Evolutionary conservation across 768 basidiomycete genomes (phyloP), one percentile per base, ranked within the genome.

Genomic region (Calvatia gigantea): DNA sequence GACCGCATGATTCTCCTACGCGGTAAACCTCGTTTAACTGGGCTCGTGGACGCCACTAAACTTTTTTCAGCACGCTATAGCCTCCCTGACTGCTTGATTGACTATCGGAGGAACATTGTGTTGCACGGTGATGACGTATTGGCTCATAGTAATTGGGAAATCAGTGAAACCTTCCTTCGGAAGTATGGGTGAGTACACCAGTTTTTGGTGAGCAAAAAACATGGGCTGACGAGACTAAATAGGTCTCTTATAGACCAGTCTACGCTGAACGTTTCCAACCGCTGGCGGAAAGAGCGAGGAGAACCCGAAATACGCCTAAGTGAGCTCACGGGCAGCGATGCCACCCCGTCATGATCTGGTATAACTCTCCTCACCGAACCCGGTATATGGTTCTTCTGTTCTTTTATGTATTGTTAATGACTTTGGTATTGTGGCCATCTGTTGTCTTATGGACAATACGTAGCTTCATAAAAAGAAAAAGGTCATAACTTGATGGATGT

Each of bases 101-200:
- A 90, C 58, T 87, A 91, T 59, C 76, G 87, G 29, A 73, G 69
- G 23, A 80, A 82, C 3, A 78, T 91, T 11, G 86, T 80, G 2
- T 80, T 95, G 41, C 94, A 97, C 57, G 93, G 92, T 11, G 91
- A 96, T 61, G 94, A 98, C 63, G 89, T 94, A 19, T 76, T 97
- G n/a, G 85, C 86, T 3, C 91, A 96, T 62, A 75, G 72, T 39
- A 94, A 91, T 63, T 97, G 94, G 93, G 95, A 98, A 70, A 77
- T 97, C 37, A 76, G 80, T 14, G 93, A 94, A 64, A 75, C 77
- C 50, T 97, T 93, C 84, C 75, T 97, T 42, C 79, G 83, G 54
- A 83, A 89, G 70, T 95, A 90, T 61, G 85, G 85, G 94, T 93
- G 46, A 39, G 83, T 72, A 37, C 54, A 49, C 12, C 31, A 38